Conservation (phyloP, 129 eudicot genomes). For the Scalesia atractyloides region DNA sequence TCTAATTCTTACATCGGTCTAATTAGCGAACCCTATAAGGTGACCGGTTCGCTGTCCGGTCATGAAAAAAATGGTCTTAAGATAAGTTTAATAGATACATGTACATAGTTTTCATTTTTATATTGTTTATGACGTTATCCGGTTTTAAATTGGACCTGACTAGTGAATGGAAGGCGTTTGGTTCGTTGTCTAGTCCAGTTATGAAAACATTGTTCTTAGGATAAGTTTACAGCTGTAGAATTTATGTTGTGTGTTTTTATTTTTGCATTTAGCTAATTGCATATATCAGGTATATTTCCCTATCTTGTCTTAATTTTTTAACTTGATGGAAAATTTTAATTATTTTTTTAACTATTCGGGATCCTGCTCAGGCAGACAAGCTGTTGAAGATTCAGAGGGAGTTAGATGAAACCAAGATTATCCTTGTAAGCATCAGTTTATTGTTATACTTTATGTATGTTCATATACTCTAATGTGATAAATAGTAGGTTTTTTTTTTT, state of each 20-base stretch:
- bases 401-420: constrained; percentile 53
- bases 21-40: too few relatives aligned
- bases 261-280: not conserved
- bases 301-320: too few relatives aligned
- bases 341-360: constrained; percentile 36
- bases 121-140: too few relatives aligned
- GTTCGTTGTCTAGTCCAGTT: not conserved
- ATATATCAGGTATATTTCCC: constrained; percentile 47
- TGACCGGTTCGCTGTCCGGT: too few relatives aligned
- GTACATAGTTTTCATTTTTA: too few relatives aligned
- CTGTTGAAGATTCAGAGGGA: constrained; percentile 40
- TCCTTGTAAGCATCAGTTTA: constrained; percentile 60
- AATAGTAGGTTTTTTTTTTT: not conserved
- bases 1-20: too few relatives aligned
- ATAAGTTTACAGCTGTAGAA: too few relatives aligned
- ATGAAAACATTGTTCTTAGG: not conserved
- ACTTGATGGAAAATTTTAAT: not conserved
- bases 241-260: not conserved
- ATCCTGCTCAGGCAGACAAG: constrained; percentile 93
- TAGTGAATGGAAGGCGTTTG: too few relatives aligned
- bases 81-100: too few relatives aligned
- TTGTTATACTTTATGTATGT: not conserved
- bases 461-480: not conserved
- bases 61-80: too few relatives aligned
- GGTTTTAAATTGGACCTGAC: too few relatives aligned